Base-by-base conservation (phyloP, 2,329 filamentous ascomycete genomes). In the Pseudogymnoascus sp. region DNA sequence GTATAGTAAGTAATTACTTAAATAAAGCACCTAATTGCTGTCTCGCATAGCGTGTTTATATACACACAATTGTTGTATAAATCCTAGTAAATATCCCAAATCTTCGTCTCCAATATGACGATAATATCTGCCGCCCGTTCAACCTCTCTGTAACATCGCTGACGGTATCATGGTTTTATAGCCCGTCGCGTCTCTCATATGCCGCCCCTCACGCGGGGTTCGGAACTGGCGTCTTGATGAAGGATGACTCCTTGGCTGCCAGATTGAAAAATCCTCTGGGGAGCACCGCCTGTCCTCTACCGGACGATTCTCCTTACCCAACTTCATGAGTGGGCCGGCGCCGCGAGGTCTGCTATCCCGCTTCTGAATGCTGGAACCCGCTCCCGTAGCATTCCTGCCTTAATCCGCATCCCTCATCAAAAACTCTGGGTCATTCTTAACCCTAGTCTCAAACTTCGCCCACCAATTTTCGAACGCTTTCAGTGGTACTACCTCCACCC, bases 401-500 rank as follows among this genome's bases (percentile, higher is more conserved):
- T 70, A 72, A 15, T 80, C 79, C 67, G 84, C 83, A 63, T 82
- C 84, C 70, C 87, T 85, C 76, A 97, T 93, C 69, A 99, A 78
- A 74, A 99, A 99, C 6, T 85, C 84, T 0, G 95, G 93, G 77
- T 99, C 95, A 67, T 85, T 82, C 70, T 93, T 88, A 40, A 99
- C 83, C 72, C 87, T 88, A 66, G 85, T 84, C 79, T 99, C 93
- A 77, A 99, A 99, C 77, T 97, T 97, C 65, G 82, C 83, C 95
- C 96, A 99, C 95, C 96, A 99, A 64, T 96, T 91, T 77, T 96
- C 89, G 74, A 99, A 99, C 4, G 90, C 91, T 77, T 90, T 95
- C 67, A 99, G 77, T n/a, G 95, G 93, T 23, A 99, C 90, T 11
- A 96, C 89, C 74, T 97, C 93, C 53, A 89, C 84, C 0, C 89